Percentiles rank a stretch among this genome's conserved stretches.
phyloP scores from a whole-genome alignment of 495 filamentous ascomycete species.

The Hyaloscypha variabilis region DNA sequence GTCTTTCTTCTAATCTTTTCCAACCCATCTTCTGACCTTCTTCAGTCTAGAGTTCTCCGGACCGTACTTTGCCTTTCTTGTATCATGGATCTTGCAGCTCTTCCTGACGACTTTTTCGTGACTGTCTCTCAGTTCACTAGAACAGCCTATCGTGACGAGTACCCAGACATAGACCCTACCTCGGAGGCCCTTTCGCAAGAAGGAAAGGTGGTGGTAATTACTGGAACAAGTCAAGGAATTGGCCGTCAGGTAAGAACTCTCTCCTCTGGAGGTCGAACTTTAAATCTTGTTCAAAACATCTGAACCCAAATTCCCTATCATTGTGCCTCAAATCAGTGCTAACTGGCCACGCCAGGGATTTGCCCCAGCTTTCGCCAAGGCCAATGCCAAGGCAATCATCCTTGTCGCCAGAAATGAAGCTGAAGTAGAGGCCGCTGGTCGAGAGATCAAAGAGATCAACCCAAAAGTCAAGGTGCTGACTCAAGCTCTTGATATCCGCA shows the following conservation, averaged over 20 bases:
- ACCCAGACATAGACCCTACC: conserved; percentile 43
- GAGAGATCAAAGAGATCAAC: conserved; percentile 34
- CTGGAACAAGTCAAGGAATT: conserved; percentile 49
- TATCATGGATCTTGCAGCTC: conserved; percentile 1
- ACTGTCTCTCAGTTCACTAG: conserved; percentile 32
- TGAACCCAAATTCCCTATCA: background rate
- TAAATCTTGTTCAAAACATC: background rate
- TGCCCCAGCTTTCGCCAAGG: conserved; percentile 43
- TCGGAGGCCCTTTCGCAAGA: conserved; percentile 36
- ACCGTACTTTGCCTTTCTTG: background rate
- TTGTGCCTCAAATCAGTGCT: conserved; percentile 1
- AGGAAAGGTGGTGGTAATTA: conserved; percentile 47
- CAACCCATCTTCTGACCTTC: background rate
- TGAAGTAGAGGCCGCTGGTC: conserved; percentile 36
- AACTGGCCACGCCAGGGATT: conserved; percentile 35
- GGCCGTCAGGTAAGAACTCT: conserved; percentile 30
- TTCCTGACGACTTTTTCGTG: conserved; percentile 15
- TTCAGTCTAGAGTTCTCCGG: background rate
- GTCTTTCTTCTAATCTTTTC: background rate
- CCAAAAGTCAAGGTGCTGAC: conserved; percentile 36
- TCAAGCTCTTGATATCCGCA: conserved; percentile 36
- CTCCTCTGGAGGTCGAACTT: background rate
- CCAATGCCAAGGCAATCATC: conserved; percentile 44
- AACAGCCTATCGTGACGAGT: conserved; percentile 45
- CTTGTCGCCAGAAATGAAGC: conserved; percentile 42